Conservation (phyloP, 2,329 filamentous ascomycete species). For the Pestalotiopsis sp. region DNA sequence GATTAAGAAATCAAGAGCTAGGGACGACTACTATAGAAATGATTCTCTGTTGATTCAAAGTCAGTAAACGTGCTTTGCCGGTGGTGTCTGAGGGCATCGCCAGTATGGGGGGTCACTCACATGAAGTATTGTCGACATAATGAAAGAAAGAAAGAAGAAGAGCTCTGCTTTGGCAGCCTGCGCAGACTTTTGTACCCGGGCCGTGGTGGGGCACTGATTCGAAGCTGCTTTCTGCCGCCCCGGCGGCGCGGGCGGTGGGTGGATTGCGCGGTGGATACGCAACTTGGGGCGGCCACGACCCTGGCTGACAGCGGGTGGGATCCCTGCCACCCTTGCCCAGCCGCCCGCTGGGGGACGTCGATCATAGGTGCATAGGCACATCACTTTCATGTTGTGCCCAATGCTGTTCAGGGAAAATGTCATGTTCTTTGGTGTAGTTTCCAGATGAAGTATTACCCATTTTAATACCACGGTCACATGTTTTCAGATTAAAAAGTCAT, state of each 20-base stretch:
- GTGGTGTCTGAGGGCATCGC: slow-evolving; percentile 33
- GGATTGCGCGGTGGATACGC: not conserved
- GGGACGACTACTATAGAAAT: slow-evolving; percentile 97
- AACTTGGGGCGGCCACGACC: not conserved
- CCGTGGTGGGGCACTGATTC: not conserved
- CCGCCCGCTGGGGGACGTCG: no score
- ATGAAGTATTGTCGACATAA: slow-evolving; percentile 57
- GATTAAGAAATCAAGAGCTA: slow-evolving; percentile 85
- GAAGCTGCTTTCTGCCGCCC: not conserved
- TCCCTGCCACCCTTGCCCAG: not conserved
- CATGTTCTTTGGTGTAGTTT: no score
- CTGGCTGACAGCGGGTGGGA: not conserved
- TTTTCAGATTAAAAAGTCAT: no score
- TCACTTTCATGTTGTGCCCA: no score
- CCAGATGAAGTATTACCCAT: no score
- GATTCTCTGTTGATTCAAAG: slow-evolving; percentile 65
- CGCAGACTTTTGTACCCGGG: not conserved
- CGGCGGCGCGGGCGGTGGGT: slow-evolving; percentile 1
- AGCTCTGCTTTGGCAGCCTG: not conserved
- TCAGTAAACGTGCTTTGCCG: not conserved
- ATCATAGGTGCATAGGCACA: no score
- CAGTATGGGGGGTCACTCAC: slow-evolving; percentile 13
- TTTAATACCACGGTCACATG: no score
- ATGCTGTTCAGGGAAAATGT: no score
- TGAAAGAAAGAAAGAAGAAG: slow-evolving; percentile 45